A percentile compares a stretch with the other conserved stretches of the same genome.
These are phyloP conservation scores for Bombardia bombarda DNA, from an alignment of 495 filamentous ascomycete genomes.

Conservation along the genomic window DNA sequence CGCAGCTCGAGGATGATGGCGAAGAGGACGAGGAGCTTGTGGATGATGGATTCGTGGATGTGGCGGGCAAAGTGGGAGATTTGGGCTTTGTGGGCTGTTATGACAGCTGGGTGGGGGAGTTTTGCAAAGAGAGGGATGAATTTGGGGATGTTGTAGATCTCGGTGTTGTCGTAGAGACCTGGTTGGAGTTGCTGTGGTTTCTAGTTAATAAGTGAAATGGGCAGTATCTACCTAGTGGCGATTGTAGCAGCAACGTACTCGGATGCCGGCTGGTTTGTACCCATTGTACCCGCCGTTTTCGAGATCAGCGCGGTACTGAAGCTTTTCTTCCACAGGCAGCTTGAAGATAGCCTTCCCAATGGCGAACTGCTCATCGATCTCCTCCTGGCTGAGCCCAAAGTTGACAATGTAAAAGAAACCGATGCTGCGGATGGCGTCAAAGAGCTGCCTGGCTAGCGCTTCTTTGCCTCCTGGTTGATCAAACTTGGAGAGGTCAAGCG, in stretches of 20 bases:
- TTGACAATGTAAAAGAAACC: slow-evolving; percentile 56
- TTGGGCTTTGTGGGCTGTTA: slow-evolving; percentile 12
- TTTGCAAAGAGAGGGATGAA: slow-evolving; percentile 14
- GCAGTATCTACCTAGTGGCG: too few species aligned
- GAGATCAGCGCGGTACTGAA: slow-evolving; percentile 22
- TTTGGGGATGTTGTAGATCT: slow-evolving; percentile 46
- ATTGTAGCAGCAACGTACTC: too few species aligned
- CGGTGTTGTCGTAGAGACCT: slow-evolving; percentile 39
- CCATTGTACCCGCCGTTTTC: slow-evolving; percentile 24
- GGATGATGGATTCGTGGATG: slow-evolving; percentile 42
- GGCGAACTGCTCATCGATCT: slow-evolving; percentile 53
- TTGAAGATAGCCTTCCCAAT: slow-evolving; percentile 47
- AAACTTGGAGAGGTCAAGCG: not conserved
- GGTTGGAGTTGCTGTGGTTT: slow-evolving; percentile 30
- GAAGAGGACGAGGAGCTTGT: slow-evolving; percentile 44
- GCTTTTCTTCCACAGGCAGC: slow-evolving; percentile 43
- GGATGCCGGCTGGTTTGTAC: slow-evolving; percentile 36
- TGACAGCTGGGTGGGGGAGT: not conserved
- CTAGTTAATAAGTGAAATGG: not conserved
- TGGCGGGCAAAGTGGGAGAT: slow-evolving; percentile 5
- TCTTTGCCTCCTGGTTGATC: not conserved
- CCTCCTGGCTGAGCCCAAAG: slow-evolving; percentile 50
- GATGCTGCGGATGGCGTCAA: not conserved
- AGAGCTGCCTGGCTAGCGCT: not conserved
- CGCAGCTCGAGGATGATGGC: slow-evolving; percentile 44